phyloP scores from a whole-genome alignment of 2,329 filamentous ascomycete genomes.

The Alternaria longipes region DNA sequence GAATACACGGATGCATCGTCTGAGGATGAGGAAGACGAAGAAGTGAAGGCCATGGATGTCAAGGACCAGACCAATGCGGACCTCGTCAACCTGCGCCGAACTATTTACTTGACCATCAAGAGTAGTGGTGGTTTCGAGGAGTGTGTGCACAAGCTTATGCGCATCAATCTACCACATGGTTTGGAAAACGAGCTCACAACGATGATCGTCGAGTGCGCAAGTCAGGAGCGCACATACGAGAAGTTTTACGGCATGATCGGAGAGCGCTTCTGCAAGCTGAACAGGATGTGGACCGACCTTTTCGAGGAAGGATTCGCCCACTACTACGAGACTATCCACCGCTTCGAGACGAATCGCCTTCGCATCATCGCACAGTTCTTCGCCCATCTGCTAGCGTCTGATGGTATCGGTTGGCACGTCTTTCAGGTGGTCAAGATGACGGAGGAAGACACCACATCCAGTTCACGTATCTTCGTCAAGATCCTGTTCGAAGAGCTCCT shows the following conservation, averaged over 20 bases:
- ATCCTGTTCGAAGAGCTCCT: constrained; percentile 93
- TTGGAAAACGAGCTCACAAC: constrained; percentile 90
- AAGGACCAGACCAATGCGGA: constrained; percentile 98
- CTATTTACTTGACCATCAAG: constrained; percentile 98
- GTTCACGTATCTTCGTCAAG: constrained; percentile 97
- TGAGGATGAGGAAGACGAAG: constrained; percentile 77
- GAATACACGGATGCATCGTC: constrained; percentile 72
- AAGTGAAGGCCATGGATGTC: constrained; percentile 88
- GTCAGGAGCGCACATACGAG: constrained; percentile 94
- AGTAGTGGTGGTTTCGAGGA: constrained; percentile 96
- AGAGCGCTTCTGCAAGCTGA: constrained; percentile 94
- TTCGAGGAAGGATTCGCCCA: constrained; percentile 90
- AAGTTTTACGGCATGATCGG: constrained; percentile 97
- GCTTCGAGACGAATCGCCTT: constrained; percentile 93
- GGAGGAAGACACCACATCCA: constrained; percentile 96
- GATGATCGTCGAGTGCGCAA: constrained; percentile 97
- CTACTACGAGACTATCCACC: constrained; percentile 97
- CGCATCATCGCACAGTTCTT: constrained; percentile 97
- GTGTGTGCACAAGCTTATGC: constrained; percentile 94
- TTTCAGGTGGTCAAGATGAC: constrained; percentile 87
- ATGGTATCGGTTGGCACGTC: constrained; percentile 92
- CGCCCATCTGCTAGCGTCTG: constrained; percentile 85
- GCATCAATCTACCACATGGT: constrained; percentile 82
- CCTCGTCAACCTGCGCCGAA: constrained; percentile 89
- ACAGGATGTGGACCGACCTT: constrained; percentile 90